Conservation (phyloP, 495 filamentous ascomycete genomes). For the Podospora conica region DNA sequence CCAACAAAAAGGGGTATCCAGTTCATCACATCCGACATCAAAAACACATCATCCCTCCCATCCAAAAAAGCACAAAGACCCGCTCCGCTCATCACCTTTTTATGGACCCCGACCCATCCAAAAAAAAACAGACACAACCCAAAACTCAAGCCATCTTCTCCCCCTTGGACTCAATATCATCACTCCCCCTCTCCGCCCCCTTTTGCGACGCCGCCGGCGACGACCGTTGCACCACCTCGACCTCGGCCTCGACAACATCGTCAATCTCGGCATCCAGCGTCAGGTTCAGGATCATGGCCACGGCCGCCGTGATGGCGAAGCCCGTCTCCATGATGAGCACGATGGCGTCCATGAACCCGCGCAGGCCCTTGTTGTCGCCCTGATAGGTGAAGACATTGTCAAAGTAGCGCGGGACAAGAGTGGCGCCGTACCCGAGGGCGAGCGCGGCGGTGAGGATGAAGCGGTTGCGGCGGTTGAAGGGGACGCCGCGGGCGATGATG, state of each 20-base stretch:
- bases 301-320: slow-evolving; percentile 64
- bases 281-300: slow-evolving; percentile 68
- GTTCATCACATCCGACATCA: background rate
- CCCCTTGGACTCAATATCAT: background rate
- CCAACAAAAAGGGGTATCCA: background rate
- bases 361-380: slow-evolving; percentile 63
- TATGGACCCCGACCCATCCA: background rate
- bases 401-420: slow-evolving; percentile 75
- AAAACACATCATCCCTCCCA: background rate
- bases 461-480: slow-evolving; percentile 78
- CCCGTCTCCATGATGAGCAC: slow-evolving; percentile 75
- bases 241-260: slow-evolving; percentile 20
- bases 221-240: background rate
- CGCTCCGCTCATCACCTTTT: background rate
- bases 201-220: background rate
- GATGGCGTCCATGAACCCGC: slow-evolving; percentile 79
- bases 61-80: background rate
- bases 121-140: background rate
- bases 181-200: background rate
- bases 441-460: slow-evolving; percentile 82
- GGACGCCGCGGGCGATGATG: slow-evolving; percentile 65
- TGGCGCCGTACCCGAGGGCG: slow-evolving; percentile 73
- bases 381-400: slow-evolving; percentile 63
- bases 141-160: background rate
- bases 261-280: slow-evolving; percentile 67